Percentiles rank a stretch among this genome's conserved stretches.
These are phyloP conservation scores for Brettanomyces custersianus DNA, from an alignment of 805 yeast species.

Conservation along the genomic window DNA sequence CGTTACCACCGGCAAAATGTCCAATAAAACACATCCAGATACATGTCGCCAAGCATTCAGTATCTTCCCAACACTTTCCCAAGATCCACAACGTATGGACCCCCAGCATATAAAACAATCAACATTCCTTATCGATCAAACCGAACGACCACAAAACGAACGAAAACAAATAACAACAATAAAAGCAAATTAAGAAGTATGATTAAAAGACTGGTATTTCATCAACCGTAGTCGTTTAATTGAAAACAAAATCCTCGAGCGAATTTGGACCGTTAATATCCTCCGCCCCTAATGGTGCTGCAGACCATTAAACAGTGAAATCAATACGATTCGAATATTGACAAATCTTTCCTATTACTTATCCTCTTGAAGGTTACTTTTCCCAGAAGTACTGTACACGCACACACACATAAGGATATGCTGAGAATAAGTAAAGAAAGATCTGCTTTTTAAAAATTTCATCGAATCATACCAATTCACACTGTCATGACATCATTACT, in stretches of 20 bases:
- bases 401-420: slow-evolving; percentile 4
- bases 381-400: not conserved
- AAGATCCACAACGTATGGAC: too few relatives aligned
- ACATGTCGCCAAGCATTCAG: too few relatives aligned
- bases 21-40: not conserved
- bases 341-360: not conserved
- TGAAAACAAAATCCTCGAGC: slow-evolving; percentile 22
- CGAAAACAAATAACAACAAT: not conserved
- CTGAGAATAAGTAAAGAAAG: not conserved
- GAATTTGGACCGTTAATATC: slow-evolving; percentile 20
- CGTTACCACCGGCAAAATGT: not conserved
- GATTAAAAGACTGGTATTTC: too few relatives aligned
- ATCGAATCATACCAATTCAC: not conserved
- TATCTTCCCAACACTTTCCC: too few relatives aligned
- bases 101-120: not conserved
- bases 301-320: slow-evolving; percentile 20
- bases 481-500: slow-evolving; percentile 21
- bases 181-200: too few relatives aligned
- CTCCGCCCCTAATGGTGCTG: slow-evolving; percentile 31
- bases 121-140: not conserved
- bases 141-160: not conserved
- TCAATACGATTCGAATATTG: not conserved
- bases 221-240: too few relatives aligned
- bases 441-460: slow-evolving; percentile 2
- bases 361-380: slow-evolving; percentile 1